phyloP scores from a whole-genome alignment of 768 basidiomycete species.

The Serpula lacrymans region DNA sequence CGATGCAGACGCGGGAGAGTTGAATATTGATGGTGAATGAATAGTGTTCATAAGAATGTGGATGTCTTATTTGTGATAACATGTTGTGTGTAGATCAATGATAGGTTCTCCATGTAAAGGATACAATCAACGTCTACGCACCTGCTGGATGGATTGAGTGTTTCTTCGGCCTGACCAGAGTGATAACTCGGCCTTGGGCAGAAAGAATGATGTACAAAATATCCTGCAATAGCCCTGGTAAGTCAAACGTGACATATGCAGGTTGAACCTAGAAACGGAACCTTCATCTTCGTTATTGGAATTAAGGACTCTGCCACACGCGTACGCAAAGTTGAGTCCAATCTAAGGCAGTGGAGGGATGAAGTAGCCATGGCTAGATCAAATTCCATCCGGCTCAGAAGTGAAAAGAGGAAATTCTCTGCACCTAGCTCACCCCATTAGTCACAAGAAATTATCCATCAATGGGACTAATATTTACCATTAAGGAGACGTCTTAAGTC shows the following conservation, averaged over 20 bases:
- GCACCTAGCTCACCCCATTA: slow-evolving; percentile 52
- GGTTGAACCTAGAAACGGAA: slow-evolving; percentile 25
- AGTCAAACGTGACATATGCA: neutral
- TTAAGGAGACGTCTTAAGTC: slow-evolving; percentile 76
- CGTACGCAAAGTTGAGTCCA: slow-evolving; percentile 67
- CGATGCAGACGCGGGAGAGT: slow-evolving; percentile 75
- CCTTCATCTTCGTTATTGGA: slow-evolving; percentile 79
- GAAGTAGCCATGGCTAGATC: slow-evolving; percentile 83
- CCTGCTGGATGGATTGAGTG: slow-evolving; percentile 95
- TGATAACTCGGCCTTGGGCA: slow-evolving; percentile 73
- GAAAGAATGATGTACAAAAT: slow-evolving; percentile 90
- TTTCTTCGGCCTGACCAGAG: slow-evolving; percentile 84
- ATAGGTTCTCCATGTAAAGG: neutral
- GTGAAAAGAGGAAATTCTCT: slow-evolving; percentile 72
- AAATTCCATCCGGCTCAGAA: slow-evolving; percentile 67
- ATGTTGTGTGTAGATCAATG: neutral
- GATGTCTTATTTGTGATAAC: slow-evolving; percentile 52
- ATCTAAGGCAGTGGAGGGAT: slow-evolving; percentile 73
- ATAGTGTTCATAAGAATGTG: slow-evolving; percentile 93
- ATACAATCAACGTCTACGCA: slow-evolving; percentile 33
- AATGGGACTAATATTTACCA: slow-evolving; percentile 34
- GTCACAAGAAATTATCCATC: neutral
- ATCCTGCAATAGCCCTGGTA: slow-evolving; percentile 47
- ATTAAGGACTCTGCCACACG: slow-evolving; percentile 79
- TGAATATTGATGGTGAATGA: slow-evolving; percentile 72